Base-by-base conservation (phyloP, 1,284 basidiomycete species). In the Flammula alnicola region DNA sequence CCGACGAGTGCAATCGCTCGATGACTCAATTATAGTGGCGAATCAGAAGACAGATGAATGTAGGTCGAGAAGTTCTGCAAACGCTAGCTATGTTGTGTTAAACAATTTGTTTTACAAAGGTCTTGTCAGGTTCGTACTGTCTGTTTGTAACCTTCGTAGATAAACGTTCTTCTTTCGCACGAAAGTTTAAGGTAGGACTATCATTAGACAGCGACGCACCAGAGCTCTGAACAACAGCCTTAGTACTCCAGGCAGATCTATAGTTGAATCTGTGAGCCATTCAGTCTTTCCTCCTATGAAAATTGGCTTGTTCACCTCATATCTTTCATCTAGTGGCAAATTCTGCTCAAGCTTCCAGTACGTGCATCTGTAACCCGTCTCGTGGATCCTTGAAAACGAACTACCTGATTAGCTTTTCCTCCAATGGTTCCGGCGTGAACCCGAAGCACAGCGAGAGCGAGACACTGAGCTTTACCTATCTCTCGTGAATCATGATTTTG, bases 351-450 rank as follows among this genome's bases (percentile, higher is more conserved):
- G 17, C 56, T 67, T 14, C 66, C 66, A 11, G 66, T 67, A 51
- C n/a, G 11, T 29, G n/a, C 19, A 10, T 16, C 3, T 26, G 20
- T 14, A 19, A 11, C 10, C 5, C 19, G 19, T 5, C 12, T 33
- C 17, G 12, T 23, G 10, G 10, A 27, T 14, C 27, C 14, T 14
- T 37, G 0, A 8, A 23, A 25, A 11, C 49, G 8, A 19, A 22
- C 10, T 16, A 5, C 10, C n/a, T 47, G 12, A 22, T 11, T 33
- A 68, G 64, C 58, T 56, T 19, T 58, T 55, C 16, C 54, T 69
- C 3, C 67, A 69, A 55, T 68, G 67, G 67, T 69, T 68, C 48
- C 58, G 67, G 4, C 49, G 44, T 9, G 65, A 62, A 26, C 60
- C 65, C 8, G 65, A 67, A 27, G 47, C 51, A 5, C 63, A 63